Percentiles rank a stretch among this genome's conserved stretches.
Evolutionary conservation across 1,139 yeast genomes (phyloP).

Genomic region (Protomyces pachydermus): DNA sequence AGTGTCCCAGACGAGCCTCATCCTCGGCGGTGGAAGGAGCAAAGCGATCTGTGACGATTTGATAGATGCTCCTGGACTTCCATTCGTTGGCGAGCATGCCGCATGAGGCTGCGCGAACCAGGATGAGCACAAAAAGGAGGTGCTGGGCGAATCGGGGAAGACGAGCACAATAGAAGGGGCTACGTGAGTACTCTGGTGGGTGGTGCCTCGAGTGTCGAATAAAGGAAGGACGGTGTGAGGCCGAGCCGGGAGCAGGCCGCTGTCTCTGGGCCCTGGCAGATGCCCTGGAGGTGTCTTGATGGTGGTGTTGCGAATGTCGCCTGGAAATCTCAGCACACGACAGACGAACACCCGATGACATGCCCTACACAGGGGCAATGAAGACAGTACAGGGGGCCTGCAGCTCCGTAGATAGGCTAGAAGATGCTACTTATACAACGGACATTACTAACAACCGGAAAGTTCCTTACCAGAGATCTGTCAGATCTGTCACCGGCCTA

Average conservation of each 20-base stretch:
- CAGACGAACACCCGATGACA: background rate
- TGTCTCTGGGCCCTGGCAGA: background rate
- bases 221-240: background rate
- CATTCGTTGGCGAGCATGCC: slow-evolving; percentile 28
- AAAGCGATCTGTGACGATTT: slow-evolving; percentile 25
- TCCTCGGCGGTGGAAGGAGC: slow-evolving; percentile 11
- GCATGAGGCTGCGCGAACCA: slow-evolving; percentile 1
- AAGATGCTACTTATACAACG: no score
- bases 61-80: slow-evolving; percentile 29
- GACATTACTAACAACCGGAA: background rate
- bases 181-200: background rate
- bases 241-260: no score
- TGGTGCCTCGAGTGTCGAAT: background rate
- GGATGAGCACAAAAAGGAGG: background rate
- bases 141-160: background rate
- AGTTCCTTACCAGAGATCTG: background rate
- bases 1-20: background rate
- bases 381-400: background rate
- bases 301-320: background rate
- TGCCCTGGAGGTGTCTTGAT: background rate
- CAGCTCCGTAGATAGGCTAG: no score
- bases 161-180: background rate
- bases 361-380: background rate
- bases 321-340: background rate
- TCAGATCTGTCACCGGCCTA: no score